Base-by-base conservation (phyloP, 2,329 filamentous ascomycete genomes). In the Colletotrichum endophyticum region DNA sequence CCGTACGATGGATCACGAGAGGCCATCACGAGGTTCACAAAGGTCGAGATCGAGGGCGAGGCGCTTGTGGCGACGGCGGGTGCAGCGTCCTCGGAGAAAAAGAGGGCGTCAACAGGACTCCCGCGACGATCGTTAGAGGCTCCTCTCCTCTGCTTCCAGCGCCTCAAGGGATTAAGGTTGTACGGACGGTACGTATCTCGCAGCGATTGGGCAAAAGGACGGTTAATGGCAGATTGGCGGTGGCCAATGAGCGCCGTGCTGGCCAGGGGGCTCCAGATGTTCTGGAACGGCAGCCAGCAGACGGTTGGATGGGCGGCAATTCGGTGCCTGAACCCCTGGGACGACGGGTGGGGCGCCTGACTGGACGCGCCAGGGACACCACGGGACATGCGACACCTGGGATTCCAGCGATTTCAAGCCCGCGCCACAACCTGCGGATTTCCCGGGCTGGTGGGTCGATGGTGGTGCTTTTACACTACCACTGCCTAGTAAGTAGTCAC, bases 121-220 rank as follows among this genome's bases (percentile, higher is more conserved):
- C 16, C 9, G 57, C 19, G 11, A 22, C 27, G 53, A 64, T 64
- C 61, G 30, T 39, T 25, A 62, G 56, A 70, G 34, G 56, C 53
- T n/a, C 30, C 53, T 12, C 53, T 25, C 15, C 30, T 28, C 36
- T 19, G 9, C 36, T 19, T 3, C 39, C 39, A 49, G 39, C 39
- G 39, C 39, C 39, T n/a, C 16, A 27, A 49, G 27, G 36, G 61
- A 63, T 66, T 68, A 75, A 75, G 63, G 73, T 75, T 73, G 39
- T 63, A 16, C n/a, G 28, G 28, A 56, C 15, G 56, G 34, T 70
- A 49, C 68, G 36, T 63, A 57, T 30, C 16, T 64, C 27, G 34
- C 36, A 57, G 39, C 70, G 63, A 67, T 66, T 64, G 61, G 56
- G 36, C 39, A n/a, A 12, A 11, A 22, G 30, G 22, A 28, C 27